These are phyloP conservation scores for Aspergillus candidus DNA, from an alignment of 2,329 filamentous ascomycete genomes.

Conservation along the genomic window DNA sequence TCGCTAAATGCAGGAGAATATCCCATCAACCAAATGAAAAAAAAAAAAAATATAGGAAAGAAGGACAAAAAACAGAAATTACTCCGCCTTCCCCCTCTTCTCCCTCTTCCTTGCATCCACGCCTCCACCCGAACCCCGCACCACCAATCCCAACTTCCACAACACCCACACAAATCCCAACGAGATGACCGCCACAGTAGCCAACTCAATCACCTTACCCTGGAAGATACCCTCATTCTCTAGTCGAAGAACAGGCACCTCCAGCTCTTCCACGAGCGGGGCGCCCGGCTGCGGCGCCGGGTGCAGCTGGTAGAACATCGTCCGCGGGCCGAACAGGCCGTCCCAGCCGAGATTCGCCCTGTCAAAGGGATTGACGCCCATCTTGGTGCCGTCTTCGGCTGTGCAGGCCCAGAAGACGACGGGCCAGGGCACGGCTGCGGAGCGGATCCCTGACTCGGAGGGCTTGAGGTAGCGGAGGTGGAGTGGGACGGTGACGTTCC, in stretches of 20 bases:
- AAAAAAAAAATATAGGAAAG: no score
- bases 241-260: conserved; percentile 61
- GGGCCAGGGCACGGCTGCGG: conserved; percentile 67
- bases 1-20: no score
- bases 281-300: conserved; percentile 38
- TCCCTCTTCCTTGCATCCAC: conserved; percentile 1
- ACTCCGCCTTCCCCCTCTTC: conserved; percentile 25
- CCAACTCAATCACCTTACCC: conserved; percentile 39
- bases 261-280: conserved; percentile 49
- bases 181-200: conserved; percentile 55
- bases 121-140: conserved; percentile 18
- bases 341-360: conserved; percentile 81
- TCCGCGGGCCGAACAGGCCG: conserved; percentile 65
- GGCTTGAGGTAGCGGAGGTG: conserved; percentile 79
- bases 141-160: conserved; percentile 48
- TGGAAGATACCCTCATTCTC: conserved; percentile 39
- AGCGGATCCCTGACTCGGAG: conserved; percentile 47
- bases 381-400: conserved; percentile 54
- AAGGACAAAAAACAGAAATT: neutral
- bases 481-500: conserved; percentile 58
- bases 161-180: conserved; percentile 66
- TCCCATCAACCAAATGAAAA: no score
- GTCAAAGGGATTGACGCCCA: conserved; percentile 78
- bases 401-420: conserved; percentile 86
- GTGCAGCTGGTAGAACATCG: conserved; percentile 74